Percentiles rank a stretch among this genome's conserved stretches.
Evolutionary conservation across 2,329 filamentous ascomycete genomes (phyloP).

Genomic region (Penicillium polonicum): DNA sequence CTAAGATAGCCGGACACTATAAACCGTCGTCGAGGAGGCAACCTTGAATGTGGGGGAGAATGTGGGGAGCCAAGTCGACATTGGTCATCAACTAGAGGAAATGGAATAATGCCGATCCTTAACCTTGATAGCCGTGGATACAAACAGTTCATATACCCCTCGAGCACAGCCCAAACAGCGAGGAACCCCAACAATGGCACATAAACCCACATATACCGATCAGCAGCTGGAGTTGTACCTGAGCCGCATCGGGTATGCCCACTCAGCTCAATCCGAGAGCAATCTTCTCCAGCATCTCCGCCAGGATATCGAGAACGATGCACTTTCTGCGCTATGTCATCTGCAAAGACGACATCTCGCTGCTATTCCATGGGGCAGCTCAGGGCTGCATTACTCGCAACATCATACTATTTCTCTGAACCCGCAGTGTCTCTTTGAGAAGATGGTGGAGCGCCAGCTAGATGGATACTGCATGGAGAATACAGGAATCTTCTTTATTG

Average conservation of each 20-base stretch:
- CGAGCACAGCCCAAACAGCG: not conserved
- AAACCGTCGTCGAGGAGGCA: not conserved
- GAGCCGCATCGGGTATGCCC: slow-evolving; percentile 29
- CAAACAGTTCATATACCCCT: not conserved
- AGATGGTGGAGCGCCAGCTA: slow-evolving; percentile 51
- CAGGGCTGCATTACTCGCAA: slow-evolving; percentile 56
- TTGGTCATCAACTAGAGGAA: not conserved
- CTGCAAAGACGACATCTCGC: slow-evolving; percentile 48
- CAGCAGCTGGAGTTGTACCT: slow-evolving; percentile 41
- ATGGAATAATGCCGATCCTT: not conserved
- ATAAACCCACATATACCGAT: slow-evolving; percentile 33
- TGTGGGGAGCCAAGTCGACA: not conserved
- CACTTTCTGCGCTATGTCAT: slow-evolving; percentile 32
- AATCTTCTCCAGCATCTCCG: slow-evolving; percentile 30
- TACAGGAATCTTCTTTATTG: slow-evolving; percentile 53
- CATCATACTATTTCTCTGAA: slow-evolving; percentile 51
- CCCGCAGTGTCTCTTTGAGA: slow-evolving; percentile 51
- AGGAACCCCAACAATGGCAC: slow-evolving; percentile 6
- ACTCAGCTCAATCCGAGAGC: slow-evolving; percentile 11
- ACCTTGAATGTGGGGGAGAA: not conserved
- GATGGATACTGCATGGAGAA: slow-evolving; percentile 65
- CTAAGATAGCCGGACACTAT: not conserved
- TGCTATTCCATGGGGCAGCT: slow-evolving; percentile 57
- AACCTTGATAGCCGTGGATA: not conserved
- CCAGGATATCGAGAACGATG: slow-evolving; percentile 28